Base-by-base conservation (phyloP, 2,329 filamentous ascomycete genomes). In the Colletotrichum sp. region DNA sequence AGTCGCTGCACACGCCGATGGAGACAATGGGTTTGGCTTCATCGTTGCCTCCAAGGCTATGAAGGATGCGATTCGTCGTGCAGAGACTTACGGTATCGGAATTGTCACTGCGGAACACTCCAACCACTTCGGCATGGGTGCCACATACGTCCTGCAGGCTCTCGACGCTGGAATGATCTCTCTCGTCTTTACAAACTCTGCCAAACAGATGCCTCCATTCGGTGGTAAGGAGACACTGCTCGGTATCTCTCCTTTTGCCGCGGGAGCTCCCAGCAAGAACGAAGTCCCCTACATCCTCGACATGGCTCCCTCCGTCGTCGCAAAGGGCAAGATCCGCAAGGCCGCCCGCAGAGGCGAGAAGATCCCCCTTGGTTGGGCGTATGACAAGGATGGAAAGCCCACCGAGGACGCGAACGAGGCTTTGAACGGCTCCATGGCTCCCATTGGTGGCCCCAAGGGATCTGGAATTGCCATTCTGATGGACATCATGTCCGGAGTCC, bases 391-490 rank as follows among this genome's bases (percentile, higher is more conserved):
- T 15, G 95, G 95, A 0, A 86, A 87, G 16, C 88, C 85, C 16
- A 95, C 94, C 0, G 90, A 93, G 72, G 94, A 96, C 79, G 94
- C 95, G 0, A 90, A 88, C 3, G 89, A 88, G 27, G 95, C 95
- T 0, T 85, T 97, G 11, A 90, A 92, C 36, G 94, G 94, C 2
- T 94, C 96, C 5, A 96, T 97, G 95, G 85, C 96, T 29, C 95
- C 95, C 0, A 96, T 96, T 93, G 95, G 95, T 4, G 95, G 95
- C 0, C 94, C 95, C 0, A 97, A 97, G 83, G 95, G 95, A 0
- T 94, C 93, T 2, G 95, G 90, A 0, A 83, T 96, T 55, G 87
- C 94, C 1, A 91, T 97, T 70, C 96, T 96, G 93, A 97, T 96
- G 95, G 95, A 97, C 81, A 93, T 97, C 4, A 96, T 97, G 81